Conservation (phyloP, 78 protist species). For the Dictyostelium firmibasis region DNA sequence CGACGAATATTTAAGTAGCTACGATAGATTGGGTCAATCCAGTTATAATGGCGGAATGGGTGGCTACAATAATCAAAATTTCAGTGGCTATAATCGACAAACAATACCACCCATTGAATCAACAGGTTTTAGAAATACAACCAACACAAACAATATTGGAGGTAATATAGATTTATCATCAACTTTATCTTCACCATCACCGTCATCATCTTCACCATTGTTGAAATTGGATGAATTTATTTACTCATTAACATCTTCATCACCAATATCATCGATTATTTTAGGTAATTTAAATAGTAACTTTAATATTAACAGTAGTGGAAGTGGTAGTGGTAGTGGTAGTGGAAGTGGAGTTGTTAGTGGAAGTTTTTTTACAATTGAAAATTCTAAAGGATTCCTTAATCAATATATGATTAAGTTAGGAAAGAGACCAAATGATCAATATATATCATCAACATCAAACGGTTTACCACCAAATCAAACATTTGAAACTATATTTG, state of each 20-base stretch:
- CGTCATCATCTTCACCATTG: neutral
- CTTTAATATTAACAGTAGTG: neutral
- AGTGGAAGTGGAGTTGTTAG: neutral
- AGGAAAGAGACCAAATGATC: constrained; percentile 10
- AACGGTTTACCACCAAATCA: constrained; percentile 2
- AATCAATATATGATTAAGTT: constrained; percentile 6
- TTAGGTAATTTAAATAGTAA: neutral
- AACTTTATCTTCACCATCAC: neutral
- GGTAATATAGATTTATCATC: neutral
- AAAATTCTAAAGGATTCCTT: constrained; percentile 10
- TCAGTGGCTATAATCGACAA: neutral
- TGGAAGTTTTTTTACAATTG: neutral
- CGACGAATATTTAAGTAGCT: neutral
- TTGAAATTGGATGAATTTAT: neutral
- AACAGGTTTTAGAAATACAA: neutral
- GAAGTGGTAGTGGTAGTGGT: neutral
- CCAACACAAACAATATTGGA: neutral
- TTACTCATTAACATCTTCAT: neutral
- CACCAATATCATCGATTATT: neutral
- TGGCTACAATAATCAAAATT: neutral
- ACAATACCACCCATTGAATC: neutral
- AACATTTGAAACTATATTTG: constrained; percentile 10
- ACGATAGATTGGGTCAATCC: neutral
- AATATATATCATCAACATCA: neutral
- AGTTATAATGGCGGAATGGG: neutral